Evolutionary conservation across 2,329 filamentous ascomycete species (phyloP), one percentile per base, ranked within the genome.

Genomic region (Talaromyces sp.): DNA sequence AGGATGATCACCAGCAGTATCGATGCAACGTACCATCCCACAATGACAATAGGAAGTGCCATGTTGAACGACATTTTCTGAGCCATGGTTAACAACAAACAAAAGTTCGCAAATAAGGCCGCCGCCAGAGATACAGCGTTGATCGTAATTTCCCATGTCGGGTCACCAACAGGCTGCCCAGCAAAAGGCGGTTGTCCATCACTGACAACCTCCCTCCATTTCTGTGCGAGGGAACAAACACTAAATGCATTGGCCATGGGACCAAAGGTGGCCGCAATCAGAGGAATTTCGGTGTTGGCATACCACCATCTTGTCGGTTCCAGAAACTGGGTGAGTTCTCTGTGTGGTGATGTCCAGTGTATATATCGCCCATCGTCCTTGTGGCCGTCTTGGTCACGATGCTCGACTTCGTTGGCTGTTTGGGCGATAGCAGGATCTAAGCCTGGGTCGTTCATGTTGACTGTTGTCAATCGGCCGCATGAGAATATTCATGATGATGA

Each of bases 11-110:
- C 83, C 35, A 88, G 77, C 1, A 88, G 77, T 4, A 83, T 67
- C 0, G 84, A 84, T 13, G 85, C 80, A 2, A 85, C 69, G 56
- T 84, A 82, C 76, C 85, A 88, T n/a, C 85, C 85, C n/a, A 82
- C 70, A 39, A 88, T 86, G 0, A 85, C 87, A 50, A 87, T 84
- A 1, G 86, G 83, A 69, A 87, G 86, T 0, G 85, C 85, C 31
- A 86, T 76, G 4, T 78, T 75, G 71, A 88, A 88, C 0, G 78
- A 76, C 10, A 88, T 70, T 13, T 84, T 79, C 27, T 81, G 79
- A 2, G 85, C 83, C 86, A 88, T 88, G 72, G 87, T 87, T 27
- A 87, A 77, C 1, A 87, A 78, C 7, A 88, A 74, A 2, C 82
- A 78, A 15, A 83, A 69, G 65, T 88, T 88, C 9, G 85, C 83